Percentiles rank a stretch among this genome's conserved stretches.
Conservation (phyloP, 2,329 filamentous ascomycete species). For the Diaporthe aspalathi region DNA sequence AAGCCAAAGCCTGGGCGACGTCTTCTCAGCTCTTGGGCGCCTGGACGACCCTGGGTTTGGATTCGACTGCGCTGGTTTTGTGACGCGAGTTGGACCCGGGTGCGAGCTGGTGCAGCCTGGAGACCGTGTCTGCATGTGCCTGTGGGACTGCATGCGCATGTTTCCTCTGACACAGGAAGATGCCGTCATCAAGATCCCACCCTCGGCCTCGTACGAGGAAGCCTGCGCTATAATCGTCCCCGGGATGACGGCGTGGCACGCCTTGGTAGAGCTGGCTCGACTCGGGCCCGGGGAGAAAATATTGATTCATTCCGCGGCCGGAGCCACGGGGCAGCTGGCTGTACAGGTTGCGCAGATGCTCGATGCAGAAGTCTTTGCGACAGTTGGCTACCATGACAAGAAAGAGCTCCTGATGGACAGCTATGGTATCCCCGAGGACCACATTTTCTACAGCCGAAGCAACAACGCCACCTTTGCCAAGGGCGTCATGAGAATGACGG, state of each 20-base stretch:
- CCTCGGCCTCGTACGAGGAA: slow-evolving; percentile 13
- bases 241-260: slow-evolving; percentile 50
- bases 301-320: slow-evolving; percentile 56
- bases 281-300: slow-evolving; percentile 47
- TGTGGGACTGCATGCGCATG: background rate
- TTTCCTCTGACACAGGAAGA: slow-evolving; percentile 9
- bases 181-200: slow-evolving; percentile 33
- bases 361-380: slow-evolving; percentile 56
- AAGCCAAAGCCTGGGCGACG: slow-evolving; percentile 48
- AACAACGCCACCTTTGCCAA: background rate
- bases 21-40: slow-evolving; percentile 51
- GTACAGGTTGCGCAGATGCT: slow-evolving; percentile 51
- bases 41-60: slow-evolving; percentile 48
- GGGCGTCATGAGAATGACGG: background rate
- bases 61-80: slow-evolving; percentile 46
- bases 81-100: slow-evolving; percentile 50
- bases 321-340: slow-evolving; percentile 55
- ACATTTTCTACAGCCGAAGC: slow-evolving; percentile 13
- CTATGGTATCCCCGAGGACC: background rate
- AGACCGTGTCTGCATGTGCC: slow-evolving; percentile 27
- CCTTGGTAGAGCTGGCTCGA: slow-evolving; percentile 47
- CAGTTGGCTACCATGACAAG: slow-evolving; percentile 40
- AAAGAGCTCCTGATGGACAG: background rate
- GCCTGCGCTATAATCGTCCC: slow-evolving; percentile 9
- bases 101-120: slow-evolving; percentile 19